These are phyloP conservation scores for Rhizopus arrhizus DNA, from an alignment of 371 early-diverging fungal genomes.

Conservation along the genomic window DNA sequence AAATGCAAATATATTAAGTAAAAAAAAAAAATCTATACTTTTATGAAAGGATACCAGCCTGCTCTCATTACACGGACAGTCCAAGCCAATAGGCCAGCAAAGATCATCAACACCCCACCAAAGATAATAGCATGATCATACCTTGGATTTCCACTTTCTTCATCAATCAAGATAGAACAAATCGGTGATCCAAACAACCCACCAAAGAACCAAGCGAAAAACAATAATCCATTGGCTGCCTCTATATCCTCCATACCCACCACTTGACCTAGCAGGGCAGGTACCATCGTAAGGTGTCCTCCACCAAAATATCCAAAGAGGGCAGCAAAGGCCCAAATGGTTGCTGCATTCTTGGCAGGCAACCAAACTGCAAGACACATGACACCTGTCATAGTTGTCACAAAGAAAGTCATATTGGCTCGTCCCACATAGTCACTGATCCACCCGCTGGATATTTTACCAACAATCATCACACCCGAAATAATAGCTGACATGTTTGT, in stretches of 20 bases:
- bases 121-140: conserved; percentile 50
- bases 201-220: conserved; percentile 59
- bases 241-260: conserved; percentile 48
- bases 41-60: conserved; percentile 37
- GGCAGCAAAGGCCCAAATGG: conserved; percentile 45
- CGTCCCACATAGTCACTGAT: conserved; percentile 62
- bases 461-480: conserved; percentile 56
- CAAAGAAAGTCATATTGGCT: conserved; percentile 53
- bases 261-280: conserved; percentile 51
- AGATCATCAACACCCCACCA: conserved; percentile 41
- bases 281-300: conserved; percentile 57
- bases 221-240: conserved; percentile 58
- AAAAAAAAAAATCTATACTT: conserved; percentile 19
- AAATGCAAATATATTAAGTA: too few relatives aligned
- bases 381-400: conserved; percentile 48
- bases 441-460: conserved; percentile 55
- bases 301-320: conserved; percentile 65
- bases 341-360: conserved; percentile 37
- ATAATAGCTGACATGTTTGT: conserved; percentile 51
- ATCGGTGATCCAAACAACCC: conserved; percentile 64
- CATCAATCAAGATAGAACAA: conserved; percentile 45
- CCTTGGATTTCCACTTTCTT: conserved; percentile 34
- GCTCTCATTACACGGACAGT: conserved; percentile 34
- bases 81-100: conserved; percentile 36
- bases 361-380: conserved; percentile 43